Evolutionary conservation across 2,329 filamentous ascomycete species (phyloP).

Genomic region (Pezicula neosporulosa): DNA sequence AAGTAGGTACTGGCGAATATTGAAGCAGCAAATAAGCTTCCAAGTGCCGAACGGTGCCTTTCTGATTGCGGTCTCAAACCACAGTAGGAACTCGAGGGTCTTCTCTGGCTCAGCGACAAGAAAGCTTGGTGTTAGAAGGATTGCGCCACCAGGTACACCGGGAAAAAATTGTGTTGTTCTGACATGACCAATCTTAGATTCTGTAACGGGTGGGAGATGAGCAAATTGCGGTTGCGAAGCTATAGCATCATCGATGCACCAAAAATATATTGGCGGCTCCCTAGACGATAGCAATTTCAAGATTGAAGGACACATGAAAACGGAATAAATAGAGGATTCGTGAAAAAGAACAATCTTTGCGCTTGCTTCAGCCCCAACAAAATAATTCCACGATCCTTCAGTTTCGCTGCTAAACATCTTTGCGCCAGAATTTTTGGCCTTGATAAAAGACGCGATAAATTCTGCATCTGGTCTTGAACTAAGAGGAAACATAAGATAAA

Average conservation of each 20-base stretch:
- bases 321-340: conserved; percentile 13
- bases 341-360: conserved; percentile 23
- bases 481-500: conserved; percentile 48
- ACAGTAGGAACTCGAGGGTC: conserved; percentile 35
- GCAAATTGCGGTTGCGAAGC: conserved; percentile 26
- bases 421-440: conserved; percentile 34
- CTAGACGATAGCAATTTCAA: conserved; percentile 1
- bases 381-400: conserved; percentile 45
- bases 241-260: conserved; percentile 21
- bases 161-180: conserved; percentile 40
- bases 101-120: conserved; percentile 40
- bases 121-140: conserved; percentile 49
- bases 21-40: conserved; percentile 18
- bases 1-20: conserved; percentile 22
- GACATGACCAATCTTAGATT: conserved; percentile 29
- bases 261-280: conserved; percentile 14
- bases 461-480: conserved; percentile 30
- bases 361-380: conserved; percentile 25
- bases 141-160: conserved; percentile 31
- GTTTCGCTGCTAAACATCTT: conserved; percentile 38
- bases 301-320: conserved; percentile 17
- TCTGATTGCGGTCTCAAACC: conserved; percentile 30
- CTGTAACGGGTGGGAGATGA: conserved; percentile 4
- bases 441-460: conserved; percentile 44
- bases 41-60: conserved; percentile 9